Conservation (phyloP, 2,329 filamentous ascomycete species). For the Talaromyces sp. region DNA sequence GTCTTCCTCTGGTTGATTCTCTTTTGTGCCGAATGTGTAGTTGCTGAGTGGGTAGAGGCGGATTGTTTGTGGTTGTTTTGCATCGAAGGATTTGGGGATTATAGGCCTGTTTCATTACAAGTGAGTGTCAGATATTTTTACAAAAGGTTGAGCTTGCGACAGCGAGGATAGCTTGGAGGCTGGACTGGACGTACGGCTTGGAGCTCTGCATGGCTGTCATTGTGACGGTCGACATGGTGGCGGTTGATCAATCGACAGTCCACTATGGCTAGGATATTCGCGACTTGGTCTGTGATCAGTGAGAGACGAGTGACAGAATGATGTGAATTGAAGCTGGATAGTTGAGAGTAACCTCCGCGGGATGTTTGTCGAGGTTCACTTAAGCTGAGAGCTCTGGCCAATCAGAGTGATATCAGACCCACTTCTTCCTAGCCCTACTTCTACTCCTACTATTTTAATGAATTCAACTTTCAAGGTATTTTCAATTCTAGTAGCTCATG, state of each 20-base stretch:
- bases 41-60: constrained; percentile 93
- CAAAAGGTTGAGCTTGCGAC: background rate
- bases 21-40: constrained; percentile 98
- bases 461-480: background rate
- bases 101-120: constrained; percentile 55
- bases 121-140: background rate
- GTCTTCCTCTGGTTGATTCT: constrained; percentile 96
- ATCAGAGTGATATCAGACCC: background rate
- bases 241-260: background rate
- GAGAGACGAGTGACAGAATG: background rate
- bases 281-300: background rate
- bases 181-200: constrained; percentile 54
- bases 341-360: constrained; percentile 12
- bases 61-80: constrained; percentile 84
- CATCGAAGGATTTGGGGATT: constrained; percentile 79
- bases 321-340: background rate
- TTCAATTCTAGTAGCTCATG: background rate
- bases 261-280: background rate
- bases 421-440: background rate
- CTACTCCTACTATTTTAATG: background rate
- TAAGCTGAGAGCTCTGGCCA: constrained; percentile 15
- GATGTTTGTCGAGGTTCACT: constrained; percentile 10
- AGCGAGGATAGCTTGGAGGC: background rate
- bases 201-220: constrained; percentile 71
- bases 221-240: constrained; percentile 80